Conservation (phyloP, 1,284 basidiomycete species). For the Tremellales sp. region DNA sequence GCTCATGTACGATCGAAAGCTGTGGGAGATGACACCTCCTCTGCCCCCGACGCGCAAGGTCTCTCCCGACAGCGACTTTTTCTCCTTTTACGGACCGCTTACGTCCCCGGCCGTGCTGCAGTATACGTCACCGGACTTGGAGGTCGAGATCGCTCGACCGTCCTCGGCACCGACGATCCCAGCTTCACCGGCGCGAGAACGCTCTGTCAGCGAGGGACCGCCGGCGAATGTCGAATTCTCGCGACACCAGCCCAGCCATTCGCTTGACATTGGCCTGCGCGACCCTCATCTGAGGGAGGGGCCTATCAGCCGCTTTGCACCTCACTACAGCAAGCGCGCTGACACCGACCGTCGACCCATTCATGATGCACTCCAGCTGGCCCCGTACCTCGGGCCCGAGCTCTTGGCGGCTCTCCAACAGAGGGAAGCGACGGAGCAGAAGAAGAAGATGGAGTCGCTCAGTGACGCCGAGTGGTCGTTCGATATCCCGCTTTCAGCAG, state of each 20-base stretch:
- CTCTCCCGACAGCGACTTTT: constrained; percentile 10
- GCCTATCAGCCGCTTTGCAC: neutral
- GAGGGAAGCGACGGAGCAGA: neutral
- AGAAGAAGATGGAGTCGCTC: constrained; percentile 10
- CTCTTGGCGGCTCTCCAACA: constrained; percentile 13
- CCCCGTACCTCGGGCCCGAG: constrained; percentile 15
- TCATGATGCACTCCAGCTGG: too few species aligned
- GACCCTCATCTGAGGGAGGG: too few species aligned
- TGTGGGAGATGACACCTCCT: constrained; percentile 10
- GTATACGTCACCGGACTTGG: neutral
- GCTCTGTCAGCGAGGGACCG: constrained; percentile 8
- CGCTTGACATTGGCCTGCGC: too few species aligned
- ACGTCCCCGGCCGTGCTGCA: neutral
- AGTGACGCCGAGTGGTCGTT: constrained; percentile 21
- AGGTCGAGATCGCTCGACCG: constrained; percentile 8
- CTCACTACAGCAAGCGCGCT: neutral
- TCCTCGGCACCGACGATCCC: constrained; percentile 13
- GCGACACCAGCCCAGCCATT: too few species aligned
- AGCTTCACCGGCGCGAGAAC: constrained; percentile 5
- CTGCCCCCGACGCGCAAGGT: constrained; percentile 7
- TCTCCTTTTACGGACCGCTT: neutral
- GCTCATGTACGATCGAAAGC: constrained; percentile 9
- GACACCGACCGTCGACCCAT: too few species aligned
- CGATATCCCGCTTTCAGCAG: constrained; percentile 11
- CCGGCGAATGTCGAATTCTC: neutral